phyloP scores from a whole-genome alignment of 306 rosid genomes.

The Oemleria cerasiformis region DNA sequence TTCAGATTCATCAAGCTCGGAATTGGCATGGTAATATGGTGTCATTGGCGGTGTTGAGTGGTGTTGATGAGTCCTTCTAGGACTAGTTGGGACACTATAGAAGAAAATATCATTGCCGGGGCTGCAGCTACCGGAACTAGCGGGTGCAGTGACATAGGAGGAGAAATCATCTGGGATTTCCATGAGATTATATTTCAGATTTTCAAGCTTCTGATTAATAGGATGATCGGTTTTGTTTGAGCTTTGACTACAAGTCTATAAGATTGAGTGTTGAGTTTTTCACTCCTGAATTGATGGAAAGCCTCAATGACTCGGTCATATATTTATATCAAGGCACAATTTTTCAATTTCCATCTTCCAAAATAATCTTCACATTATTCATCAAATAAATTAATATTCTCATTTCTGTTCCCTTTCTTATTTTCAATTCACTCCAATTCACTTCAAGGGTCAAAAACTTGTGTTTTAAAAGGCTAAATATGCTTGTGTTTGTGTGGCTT shows the following conservation, averaged over 20 bases:
- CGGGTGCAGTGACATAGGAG: conserved; percentile 31
- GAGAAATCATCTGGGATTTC: conserved; percentile 31
- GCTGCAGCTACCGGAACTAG: conserved; percentile 35
- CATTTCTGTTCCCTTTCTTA: neutral
- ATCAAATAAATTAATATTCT: neutral
- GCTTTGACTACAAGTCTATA: no score
- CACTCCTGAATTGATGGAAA: conserved; percentile 21
- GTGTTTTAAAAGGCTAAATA: no score
- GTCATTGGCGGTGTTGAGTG: conserved; percentile 35
- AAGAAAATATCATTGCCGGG: conserved; percentile 34
- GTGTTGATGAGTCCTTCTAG: conserved; percentile 14
- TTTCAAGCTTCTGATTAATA: neutral
- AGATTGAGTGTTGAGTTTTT: conserved; percentile 19
- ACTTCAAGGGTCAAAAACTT: neutral
- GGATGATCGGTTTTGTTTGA: conserved; percentile 1
- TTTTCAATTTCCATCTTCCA: conserved; percentile 1
- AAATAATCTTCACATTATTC: conserved; percentile 14
- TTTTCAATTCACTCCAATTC: neutral
- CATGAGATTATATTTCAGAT: conserved; percentile 19
- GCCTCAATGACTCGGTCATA: neutral
- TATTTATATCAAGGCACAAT: neutral
- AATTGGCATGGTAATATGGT: conserved; percentile 43
- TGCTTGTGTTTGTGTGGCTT: no score
- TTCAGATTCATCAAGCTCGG: conserved; percentile 46
- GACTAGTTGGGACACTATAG: conserved; percentile 80